These are phyloP conservation scores for Suhomyces terraborum DNA, from an alignment of 1,139 yeast species.

Conservation along the genomic window DNA sequence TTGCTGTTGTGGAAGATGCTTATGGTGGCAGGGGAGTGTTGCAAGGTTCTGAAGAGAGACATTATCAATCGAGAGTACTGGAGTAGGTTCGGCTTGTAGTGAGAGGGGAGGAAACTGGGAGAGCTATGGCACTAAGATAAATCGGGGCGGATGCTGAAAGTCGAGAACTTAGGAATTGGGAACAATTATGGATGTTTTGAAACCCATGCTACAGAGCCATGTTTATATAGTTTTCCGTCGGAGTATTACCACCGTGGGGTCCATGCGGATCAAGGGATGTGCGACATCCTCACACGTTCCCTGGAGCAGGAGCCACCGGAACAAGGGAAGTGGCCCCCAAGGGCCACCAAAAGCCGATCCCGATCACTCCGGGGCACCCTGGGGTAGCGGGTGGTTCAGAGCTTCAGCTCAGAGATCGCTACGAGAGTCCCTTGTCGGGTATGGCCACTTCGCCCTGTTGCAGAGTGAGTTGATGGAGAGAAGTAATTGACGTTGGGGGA, in stretches of 20 bases:
- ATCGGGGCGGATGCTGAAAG: too few relatives aligned
- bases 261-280: constrained; percentile 15
- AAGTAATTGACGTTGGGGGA: neutral
- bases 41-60: constrained; percentile 48
- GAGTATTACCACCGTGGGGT: constrained; percentile 13
- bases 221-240: constrained; percentile 4
- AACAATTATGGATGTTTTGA: neutral
- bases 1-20: constrained; percentile 45
- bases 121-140: too few relatives aligned
- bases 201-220: neutral
- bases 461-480: neutral
- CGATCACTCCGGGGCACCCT: constrained; percentile 2
- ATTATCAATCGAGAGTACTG: constrained; percentile 17
- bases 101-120: too few relatives aligned
- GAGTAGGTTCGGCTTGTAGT: too few relatives aligned
- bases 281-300: constrained; percentile 2
- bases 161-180: too few relatives aligned
- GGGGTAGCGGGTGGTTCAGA: neutral
- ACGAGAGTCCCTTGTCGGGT: too few relatives aligned
- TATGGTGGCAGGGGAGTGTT: constrained; percentile 46
- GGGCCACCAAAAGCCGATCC: neutral
- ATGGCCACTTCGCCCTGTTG: too few relatives aligned
- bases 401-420: too few relatives aligned
- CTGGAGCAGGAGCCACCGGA: constrained; percentile 1
- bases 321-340: constrained; percentile 3